Conservation (phyloP, 805 yeast species). For the Cephaloascus albidus region DNA sequence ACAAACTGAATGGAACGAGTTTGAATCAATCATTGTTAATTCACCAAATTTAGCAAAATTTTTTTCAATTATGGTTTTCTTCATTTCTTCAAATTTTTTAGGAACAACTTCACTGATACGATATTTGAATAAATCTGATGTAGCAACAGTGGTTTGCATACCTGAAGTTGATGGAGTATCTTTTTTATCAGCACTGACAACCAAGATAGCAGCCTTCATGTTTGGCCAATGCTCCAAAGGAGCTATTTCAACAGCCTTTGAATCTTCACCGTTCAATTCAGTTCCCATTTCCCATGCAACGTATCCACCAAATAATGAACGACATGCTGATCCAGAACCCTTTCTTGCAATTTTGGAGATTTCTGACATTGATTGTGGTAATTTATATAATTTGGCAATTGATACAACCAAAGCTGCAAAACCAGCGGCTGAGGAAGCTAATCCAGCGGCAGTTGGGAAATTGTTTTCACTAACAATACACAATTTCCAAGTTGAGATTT, state of each 20-base stretch:
- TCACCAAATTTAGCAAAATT: conserved; percentile 80
- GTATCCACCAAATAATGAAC: conserved; percentile 94
- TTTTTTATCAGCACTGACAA: conserved; percentile 87
- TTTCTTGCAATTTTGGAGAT: conserved; percentile 91
- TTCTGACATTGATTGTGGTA: conserved; percentile 81
- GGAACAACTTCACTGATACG: conserved; percentile 84
- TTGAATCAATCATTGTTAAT: conserved; percentile 92
- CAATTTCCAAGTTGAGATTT: conserved; percentile 53
- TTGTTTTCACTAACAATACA: conserved; percentile 89
- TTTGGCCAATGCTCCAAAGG: conserved; percentile 82
- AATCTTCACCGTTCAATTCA: conserved; percentile 71
- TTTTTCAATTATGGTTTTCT: conserved; percentile 56
- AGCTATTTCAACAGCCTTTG: conserved; percentile 89
- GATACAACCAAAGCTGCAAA: conserved; percentile 92
- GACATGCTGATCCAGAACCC: conserved; percentile 98
- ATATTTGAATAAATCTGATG: conserved; percentile 78
- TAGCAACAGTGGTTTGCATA: conserved; percentile 90
- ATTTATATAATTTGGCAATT: conserved; percentile 74
- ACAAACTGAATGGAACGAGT: conserved; percentile 97
- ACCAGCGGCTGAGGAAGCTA: conserved; percentile 98
- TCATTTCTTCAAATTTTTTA: conserved; percentile 74
- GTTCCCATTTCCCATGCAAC: conserved; percentile 99
- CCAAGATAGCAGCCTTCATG: conserved; percentile 86
- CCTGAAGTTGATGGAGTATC: conserved; percentile 94
- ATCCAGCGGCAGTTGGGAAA: conserved; percentile 98